Evolutionary conservation across 2,329 filamentous ascomycete genomes (phyloP), one percentile per base, ranked within the genome.

Genomic region (Grosmannia penicillata): DNA sequence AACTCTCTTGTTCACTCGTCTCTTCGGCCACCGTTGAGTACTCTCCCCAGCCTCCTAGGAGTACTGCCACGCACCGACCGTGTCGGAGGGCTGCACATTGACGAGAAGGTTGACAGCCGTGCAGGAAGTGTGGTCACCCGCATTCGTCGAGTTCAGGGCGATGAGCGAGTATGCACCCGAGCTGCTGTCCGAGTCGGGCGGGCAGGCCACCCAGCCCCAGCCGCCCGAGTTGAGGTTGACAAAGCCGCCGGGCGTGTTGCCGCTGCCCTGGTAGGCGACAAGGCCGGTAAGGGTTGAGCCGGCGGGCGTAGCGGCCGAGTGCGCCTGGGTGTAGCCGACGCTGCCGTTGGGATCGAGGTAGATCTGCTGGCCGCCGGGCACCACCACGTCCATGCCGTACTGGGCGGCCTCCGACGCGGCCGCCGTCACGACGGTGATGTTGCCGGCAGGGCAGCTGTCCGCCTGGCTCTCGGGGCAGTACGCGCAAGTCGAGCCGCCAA

Each of bases 321-420:
- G 56, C 2, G 56, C 55, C 45, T 54, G 52, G 13, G 54, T 56
- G 46, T 54, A 54, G 13, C 43, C 51, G 18, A 58, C 43, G 25
- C 47, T 48, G 50, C 53, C 52, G 27, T 42, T 33, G 1, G 50
- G 41, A 21, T 48, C 48, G 9, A 58, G 46, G 43, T 53, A 58
- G 30, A 48, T 48, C 17, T 28, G 37, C 46, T 58, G 55, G 18
- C 55, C 55, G 38, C 56, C 55, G 6, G 55, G 55, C 8, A 57
- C 55, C 36, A 45, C 37, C 22, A 51, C 48, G 37, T 49, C 48
- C 52, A 57, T 54, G 37, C 46, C 47, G 28, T 36, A 45, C 14
- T n/a, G 4, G 18, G 22, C 14, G 15, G n/a, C 14, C 9, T 18
- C 10, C 7, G 19, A 17, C 7, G 31, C 11, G 17, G 18, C 30